Evolutionary conservation across 352 stramenopile genomes (phyloP).

Genomic region (Thraustochytrium striatum): DNA sequence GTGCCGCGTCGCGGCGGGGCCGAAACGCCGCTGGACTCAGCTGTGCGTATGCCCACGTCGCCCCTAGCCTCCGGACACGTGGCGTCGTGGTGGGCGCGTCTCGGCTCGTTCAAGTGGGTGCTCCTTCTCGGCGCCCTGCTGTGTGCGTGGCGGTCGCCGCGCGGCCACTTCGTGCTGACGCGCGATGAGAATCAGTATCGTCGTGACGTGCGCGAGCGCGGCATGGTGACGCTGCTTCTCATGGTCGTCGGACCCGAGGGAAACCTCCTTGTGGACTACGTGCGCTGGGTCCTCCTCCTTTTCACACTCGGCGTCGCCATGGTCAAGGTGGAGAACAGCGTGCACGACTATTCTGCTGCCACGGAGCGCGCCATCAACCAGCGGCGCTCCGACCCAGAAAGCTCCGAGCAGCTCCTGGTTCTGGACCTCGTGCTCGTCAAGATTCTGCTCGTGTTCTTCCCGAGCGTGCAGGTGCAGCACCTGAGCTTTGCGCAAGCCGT

Average conservation of each 20-base stretch:
- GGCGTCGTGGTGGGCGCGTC: no score
- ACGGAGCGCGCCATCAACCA: constrained; percentile 39
- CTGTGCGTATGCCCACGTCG: no score
- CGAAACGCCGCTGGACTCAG: no score
- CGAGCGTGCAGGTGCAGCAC: constrained; percentile 31
- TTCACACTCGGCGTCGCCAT: not conserved
- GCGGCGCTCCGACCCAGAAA: not conserved
- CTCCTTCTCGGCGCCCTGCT: no score
- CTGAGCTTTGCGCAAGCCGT: constrained; percentile 28
- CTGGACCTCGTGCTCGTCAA: constrained; percentile 36
- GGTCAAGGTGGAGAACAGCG: constrained; percentile 2
- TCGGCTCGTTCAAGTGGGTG: no score
- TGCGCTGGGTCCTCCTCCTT: constrained; percentile 6
- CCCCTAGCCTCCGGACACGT: no score
- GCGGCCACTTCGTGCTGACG: no score
- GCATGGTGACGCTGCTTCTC: not conserved
- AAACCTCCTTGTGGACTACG: constrained; percentile 33
- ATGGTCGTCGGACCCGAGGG: not conserved
- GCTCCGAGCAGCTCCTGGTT: not conserved
- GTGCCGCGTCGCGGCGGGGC: no score
- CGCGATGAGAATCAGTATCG: no score
- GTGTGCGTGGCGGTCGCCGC: no score
- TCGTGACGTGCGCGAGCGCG: no score
- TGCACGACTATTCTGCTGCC: constrained; percentile 1
- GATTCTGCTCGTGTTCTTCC: constrained; percentile 39